A percentile compares a stretch with the other conserved stretches of the same genome.
phyloP scores from a whole-genome alignment of 1,139 yeast species.

The Geotrichum reessii region DNA sequence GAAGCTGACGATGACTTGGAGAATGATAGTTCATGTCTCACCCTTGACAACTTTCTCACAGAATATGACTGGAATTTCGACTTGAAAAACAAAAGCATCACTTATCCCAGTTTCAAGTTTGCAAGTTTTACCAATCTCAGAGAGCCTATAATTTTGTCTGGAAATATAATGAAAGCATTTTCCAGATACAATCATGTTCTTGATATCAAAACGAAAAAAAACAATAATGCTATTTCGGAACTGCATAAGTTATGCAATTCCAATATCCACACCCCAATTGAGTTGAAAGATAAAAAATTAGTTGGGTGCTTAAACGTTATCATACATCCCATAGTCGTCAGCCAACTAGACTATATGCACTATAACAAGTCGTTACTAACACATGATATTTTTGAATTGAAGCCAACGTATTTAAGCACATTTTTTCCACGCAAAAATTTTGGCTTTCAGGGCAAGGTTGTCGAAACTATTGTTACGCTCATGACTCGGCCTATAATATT shows the following conservation, averaged over 20 bases:
- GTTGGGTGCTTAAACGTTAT: background rate
- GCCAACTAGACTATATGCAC: background rate
- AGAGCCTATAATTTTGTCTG: background rate
- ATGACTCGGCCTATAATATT: background rate
- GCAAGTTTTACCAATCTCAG: background rate
- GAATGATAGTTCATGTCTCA: background rate
- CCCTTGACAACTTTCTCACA: background rate
- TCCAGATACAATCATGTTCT: background rate
- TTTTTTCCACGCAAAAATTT: slow-evolving; percentile 1
- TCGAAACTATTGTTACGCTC: background rate
- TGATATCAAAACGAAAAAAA: background rate
- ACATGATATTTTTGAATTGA: background rate
- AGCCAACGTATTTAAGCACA: background rate
- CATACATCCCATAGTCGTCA: background rate
- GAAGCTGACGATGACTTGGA: background rate
- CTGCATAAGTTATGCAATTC: background rate
- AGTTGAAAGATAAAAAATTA: background rate
- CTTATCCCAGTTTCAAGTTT: background rate
- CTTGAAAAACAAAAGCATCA: background rate
- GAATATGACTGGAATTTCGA: background rate
- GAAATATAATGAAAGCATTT: background rate
- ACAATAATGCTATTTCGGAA: background rate
- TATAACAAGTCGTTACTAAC: background rate
- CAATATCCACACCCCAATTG: background rate
- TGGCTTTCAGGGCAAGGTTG: background rate